Conservation (phyloP, 2,329 filamentous ascomycete genomes). For the Plectosphaerella sp. region DNA sequence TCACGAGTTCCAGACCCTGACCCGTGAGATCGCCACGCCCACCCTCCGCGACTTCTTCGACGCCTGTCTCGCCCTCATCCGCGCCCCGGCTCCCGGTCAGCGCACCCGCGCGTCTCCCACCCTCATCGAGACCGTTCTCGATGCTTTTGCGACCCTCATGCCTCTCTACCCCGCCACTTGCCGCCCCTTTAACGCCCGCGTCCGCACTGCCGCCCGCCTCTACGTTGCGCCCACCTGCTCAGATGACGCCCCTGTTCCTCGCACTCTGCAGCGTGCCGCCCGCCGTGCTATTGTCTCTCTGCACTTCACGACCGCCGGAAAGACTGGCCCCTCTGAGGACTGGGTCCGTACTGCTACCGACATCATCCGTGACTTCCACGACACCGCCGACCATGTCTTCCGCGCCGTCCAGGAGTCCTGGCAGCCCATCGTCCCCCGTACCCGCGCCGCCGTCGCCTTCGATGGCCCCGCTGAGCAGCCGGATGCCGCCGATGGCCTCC, state of each 20-base stretch:
- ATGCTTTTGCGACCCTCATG: constrained; percentile 67
- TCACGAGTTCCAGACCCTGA: constrained; percentile 75
- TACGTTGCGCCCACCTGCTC: constrained; percentile 63
- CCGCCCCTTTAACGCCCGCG: constrained; percentile 67
- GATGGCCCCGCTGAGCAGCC: constrained; percentile 43
- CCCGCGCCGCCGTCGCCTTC: constrained; percentile 34
- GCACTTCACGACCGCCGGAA: constrained; percentile 77
- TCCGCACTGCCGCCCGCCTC: constrained; percentile 54
- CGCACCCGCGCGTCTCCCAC: constrained; percentile 34
- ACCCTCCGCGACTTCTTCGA: constrained; percentile 71
- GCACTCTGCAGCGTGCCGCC: constrained; percentile 51
- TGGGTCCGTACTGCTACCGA: constrained; percentile 66
- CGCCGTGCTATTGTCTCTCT: constrained; percentile 66
- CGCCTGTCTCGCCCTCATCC: constrained; percentile 64
- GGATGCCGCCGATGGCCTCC: constrained; percentile 46
- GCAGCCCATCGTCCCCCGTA: constrained; percentile 59
- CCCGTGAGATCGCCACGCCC: constrained; percentile 84
- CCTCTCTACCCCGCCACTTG: constrained; percentile 81
- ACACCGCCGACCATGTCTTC: constrained; percentile 71
- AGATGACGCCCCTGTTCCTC: constrained; percentile 41
- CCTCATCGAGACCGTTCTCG: constrained; percentile 64
- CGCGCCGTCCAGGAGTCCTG: constrained; percentile 77
- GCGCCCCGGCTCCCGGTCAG: constrained; percentile 35
- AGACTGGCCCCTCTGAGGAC: constrained; percentile 71
- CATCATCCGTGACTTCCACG: constrained; percentile 62